These are phyloP conservation scores for Myriosclerotinia scirpicola DNA, from an alignment of 2,329 filamentous ascomycete species.

Conservation along the genomic window DNA sequence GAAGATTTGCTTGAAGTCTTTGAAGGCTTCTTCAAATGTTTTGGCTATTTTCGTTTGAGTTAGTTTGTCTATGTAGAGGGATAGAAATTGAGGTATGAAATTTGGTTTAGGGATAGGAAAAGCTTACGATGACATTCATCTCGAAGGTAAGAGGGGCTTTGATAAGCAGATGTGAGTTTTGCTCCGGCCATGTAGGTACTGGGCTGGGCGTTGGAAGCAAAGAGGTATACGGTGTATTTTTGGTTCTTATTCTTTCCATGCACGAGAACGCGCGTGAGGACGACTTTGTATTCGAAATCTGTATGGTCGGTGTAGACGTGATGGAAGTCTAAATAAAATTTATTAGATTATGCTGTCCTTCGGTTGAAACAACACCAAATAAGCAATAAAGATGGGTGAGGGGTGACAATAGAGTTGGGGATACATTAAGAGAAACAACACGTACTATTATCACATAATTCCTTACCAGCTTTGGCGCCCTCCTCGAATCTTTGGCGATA, in stretches of 20 bases:
- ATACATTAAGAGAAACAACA: conserved; percentile 24
- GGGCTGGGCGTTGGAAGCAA: conserved; percentile 61
- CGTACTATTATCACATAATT: conserved; percentile 53
- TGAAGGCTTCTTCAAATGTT: conserved; percentile 48
- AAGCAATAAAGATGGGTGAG: neutral
- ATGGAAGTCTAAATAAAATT: conserved; percentile 51
- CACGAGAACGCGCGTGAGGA: conserved; percentile 55
- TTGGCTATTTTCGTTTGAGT: conserved; percentile 35
- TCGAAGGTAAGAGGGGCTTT: conserved; percentile 40
- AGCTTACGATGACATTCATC: conserved; percentile 41
- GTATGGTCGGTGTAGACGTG: conserved; percentile 63
- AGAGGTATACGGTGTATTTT: conserved; percentile 61
- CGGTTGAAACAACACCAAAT: conserved; percentile 7
- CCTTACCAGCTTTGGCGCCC: conserved; percentile 42
- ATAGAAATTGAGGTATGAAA: neutral
- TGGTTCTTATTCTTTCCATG: conserved; percentile 52
- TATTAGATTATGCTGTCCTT: conserved; percentile 7
- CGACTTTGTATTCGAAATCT: conserved; percentile 63
- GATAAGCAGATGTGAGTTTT: conserved; percentile 45
- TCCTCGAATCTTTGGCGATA: conserved; percentile 40
- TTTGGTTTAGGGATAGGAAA: too few relatives aligned
- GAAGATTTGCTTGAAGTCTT: conserved; percentile 58
- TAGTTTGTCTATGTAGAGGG: too few relatives aligned
- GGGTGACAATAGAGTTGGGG: neutral
- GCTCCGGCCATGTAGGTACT: conserved; percentile 61